Conservation (phyloP, 805 yeast genomes). For the Grigorovia humatica region DNA sequence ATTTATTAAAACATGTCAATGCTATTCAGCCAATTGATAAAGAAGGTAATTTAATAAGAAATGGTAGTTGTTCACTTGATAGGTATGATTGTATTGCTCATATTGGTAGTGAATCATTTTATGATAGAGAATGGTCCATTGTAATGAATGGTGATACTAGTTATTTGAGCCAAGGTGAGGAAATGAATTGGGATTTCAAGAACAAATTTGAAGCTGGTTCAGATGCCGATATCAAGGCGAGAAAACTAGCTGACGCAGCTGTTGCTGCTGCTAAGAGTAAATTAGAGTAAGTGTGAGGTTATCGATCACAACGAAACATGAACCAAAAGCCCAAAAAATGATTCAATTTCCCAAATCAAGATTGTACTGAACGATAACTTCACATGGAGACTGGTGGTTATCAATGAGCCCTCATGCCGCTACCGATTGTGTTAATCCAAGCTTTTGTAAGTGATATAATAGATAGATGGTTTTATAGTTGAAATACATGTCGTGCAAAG, state of each 20-base stretch:
- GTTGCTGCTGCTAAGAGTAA: constrained; percentile 4
- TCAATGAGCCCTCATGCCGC: no score
- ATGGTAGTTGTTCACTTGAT: constrained; percentile 83
- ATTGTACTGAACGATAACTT: no score
- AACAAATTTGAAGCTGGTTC: constrained; percentile 80
- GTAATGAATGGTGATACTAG: constrained; percentile 64
- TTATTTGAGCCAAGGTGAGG: constrained; percentile 71
- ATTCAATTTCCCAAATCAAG: not conserved
- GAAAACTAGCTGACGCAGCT: constrained; percentile 22
- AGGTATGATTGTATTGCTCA: constrained; percentile 33
- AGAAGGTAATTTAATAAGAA: constrained; percentile 42
- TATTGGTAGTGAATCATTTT: constrained; percentile 8
- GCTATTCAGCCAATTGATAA: constrained; percentile 45
- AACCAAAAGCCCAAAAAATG: not conserved
- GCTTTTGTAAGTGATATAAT: no score
- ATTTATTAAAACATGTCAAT: constrained; percentile 44
- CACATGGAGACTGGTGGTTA: no score
- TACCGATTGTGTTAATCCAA: no score
- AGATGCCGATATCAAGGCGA: constrained; percentile 65
- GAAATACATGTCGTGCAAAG: not conserved
- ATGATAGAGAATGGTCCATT: constrained; percentile 43
- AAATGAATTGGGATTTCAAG: constrained; percentile 90
- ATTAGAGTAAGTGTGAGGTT: not conserved
- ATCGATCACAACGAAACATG: no score
- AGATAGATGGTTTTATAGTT: no score